Percentiles rank a stretch among this genome's conserved stretches.
Evolutionary conservation across 1,284 basidiomycete species (phyloP).

Genomic region (Microbotryum intermedium): DNA sequence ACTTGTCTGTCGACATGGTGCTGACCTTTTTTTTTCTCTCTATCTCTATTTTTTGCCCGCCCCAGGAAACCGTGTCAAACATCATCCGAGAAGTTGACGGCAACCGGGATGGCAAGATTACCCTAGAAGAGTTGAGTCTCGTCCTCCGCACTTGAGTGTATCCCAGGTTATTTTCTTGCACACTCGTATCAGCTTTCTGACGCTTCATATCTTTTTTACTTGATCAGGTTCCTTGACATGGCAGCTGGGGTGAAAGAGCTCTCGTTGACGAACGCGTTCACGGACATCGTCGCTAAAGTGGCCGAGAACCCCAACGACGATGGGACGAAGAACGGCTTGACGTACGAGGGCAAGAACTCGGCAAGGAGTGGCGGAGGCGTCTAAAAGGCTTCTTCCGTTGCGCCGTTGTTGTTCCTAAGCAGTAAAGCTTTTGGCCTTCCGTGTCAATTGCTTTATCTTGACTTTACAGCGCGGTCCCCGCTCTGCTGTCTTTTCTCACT

Average conservation of each 20-base stretch:
- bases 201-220: conserved; percentile 46
- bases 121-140: background rate
- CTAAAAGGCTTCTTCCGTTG: too few species aligned
- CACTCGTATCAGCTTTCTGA: background rate
- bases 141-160: too few species aligned
- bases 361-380: too few species aligned
- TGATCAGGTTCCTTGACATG: conserved; percentile 53
- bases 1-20: background rate
- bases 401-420: too few species aligned
- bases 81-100: conserved; percentile 24
- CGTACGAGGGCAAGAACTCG: too few species aligned
- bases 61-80: conserved; percentile 4
- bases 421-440: too few species aligned
- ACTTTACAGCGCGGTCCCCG: too few species aligned
- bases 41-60: too few species aligned
- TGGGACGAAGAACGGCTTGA: background rate
- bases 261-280: conserved; percentile 43
- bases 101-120: conserved; percentile 25
- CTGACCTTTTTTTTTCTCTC: background rate
- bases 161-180: too few species aligned
- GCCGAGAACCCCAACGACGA: conserved; percentile 4
- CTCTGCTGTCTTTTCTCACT: too few species aligned
- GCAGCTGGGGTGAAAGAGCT: conserved; percentile 75
- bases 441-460: too few species aligned
- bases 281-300: conserved; percentile 28